Evolutionary conservation across 2,329 filamentous ascomycete species (phyloP).

Genomic region (Fusarium coffeatum): DNA sequence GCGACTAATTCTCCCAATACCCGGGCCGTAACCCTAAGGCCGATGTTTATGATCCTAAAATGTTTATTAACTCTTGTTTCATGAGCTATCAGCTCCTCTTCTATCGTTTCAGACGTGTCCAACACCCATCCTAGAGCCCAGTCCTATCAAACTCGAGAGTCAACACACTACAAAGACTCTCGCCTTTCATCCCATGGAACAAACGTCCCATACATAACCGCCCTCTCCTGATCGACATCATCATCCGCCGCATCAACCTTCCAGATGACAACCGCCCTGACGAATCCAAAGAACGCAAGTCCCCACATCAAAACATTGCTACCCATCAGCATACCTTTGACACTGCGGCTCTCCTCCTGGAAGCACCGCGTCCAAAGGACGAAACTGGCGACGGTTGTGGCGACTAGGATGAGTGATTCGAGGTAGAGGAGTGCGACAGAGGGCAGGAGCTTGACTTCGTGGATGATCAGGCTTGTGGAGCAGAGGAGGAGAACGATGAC

Average conservation of each 20-base stretch:
- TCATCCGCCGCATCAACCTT: conserved; percentile 30
- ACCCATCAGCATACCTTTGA: conserved; percentile 46
- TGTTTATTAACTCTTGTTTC: neutral
- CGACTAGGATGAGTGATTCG: conserved; percentile 43
- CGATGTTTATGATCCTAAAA: neutral
- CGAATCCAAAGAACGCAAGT: conserved; percentile 46
- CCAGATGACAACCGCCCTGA: conserved; percentile 47
- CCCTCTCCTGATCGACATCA: conserved; percentile 6
- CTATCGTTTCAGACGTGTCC: neutral
- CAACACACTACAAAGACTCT: conserved; percentile 16
- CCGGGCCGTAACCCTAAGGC: too few species aligned
- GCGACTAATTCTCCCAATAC: too few species aligned
- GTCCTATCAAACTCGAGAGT: neutral
- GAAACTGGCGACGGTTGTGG: conserved; percentile 37
- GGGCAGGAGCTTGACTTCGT: conserved; percentile 47
- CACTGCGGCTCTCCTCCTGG: conserved; percentile 34
- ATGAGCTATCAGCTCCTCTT: neutral
- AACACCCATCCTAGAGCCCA: neutral
- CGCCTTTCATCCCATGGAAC: conserved; percentile 24
- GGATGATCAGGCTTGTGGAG: conserved; percentile 38
- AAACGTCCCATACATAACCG: conserved; percentile 39
- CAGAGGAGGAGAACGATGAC: conserved; percentile 39
- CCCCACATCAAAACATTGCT: conserved; percentile 47
- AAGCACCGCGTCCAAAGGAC: conserved; percentile 42
- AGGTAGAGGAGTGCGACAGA: conserved; percentile 44